Percentiles rank a stretch among this genome's conserved stretches.
Conservation (phyloP, 345 rosid genomes). For the Citrus hindsii region DNA sequence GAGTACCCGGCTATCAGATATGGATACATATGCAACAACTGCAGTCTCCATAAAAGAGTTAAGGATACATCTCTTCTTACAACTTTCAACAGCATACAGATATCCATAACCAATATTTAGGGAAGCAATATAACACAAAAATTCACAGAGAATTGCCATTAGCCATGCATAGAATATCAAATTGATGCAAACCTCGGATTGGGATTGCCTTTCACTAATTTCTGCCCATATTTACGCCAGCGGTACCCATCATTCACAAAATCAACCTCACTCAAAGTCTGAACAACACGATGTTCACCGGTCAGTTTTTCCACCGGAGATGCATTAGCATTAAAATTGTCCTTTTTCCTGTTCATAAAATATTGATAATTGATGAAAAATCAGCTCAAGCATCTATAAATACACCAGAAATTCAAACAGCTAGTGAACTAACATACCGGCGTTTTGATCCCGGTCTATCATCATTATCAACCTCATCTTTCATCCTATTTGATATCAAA, state of each 20-base stretch:
- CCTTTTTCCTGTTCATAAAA: slow-evolving; percentile 62
- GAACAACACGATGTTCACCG: slow-evolving; percentile 53
- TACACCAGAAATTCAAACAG: background rate
- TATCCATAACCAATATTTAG: background rate
- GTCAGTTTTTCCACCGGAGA: slow-evolving; percentile 41
- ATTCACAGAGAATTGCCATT: background rate
- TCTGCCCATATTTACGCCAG: slow-evolving; percentile 99
- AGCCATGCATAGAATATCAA: background rate
- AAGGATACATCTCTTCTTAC: background rate
- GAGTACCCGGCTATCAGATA: background rate
- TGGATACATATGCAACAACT: background rate
- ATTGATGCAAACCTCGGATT: slow-evolving; percentile 67
- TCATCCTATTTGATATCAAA: slow-evolving; percentile 45
- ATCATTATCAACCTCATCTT: slow-evolving; percentile 38
- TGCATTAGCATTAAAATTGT: slow-evolving; percentile 33
- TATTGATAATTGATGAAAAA: slow-evolving; percentile 10
- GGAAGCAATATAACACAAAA: background rate
- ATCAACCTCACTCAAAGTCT: slow-evolving; percentile 56
- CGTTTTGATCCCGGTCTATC: slow-evolving; percentile 55
- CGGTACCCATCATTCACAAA: slow-evolving; percentile 91
- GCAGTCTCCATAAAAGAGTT: background rate
- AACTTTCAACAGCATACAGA: background rate
- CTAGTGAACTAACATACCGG: slow-evolving; percentile 40
- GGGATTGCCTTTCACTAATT: slow-evolving; percentile 91
- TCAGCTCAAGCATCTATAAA: slow-evolving; percentile 10